These are phyloP conservation scores for Orbilia oligospora DNA, from an alignment of 2,329 filamentous ascomycete genomes.

Conservation along the genomic window DNA sequence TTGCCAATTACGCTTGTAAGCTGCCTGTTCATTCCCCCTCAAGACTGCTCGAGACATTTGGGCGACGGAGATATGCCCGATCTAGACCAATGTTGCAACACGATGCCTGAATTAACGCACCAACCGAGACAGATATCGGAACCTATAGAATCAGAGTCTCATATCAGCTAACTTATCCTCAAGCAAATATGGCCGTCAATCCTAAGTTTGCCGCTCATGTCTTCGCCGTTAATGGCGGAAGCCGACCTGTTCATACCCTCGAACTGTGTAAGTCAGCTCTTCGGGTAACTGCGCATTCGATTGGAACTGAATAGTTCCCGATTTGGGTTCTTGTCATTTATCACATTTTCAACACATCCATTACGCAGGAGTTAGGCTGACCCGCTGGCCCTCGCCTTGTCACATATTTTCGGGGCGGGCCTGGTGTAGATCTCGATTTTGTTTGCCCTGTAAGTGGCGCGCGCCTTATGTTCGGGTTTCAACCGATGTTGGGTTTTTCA, in stretches of 20 bases:
- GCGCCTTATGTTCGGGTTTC: background rate
- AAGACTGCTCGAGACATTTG: conserved; percentile 5
- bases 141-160: conserved; percentile 22
- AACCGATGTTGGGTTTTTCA: background rate
- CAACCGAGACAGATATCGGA: conserved; percentile 25
- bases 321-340: conserved; percentile 47
- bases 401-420: conserved; percentile 50
- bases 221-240: conserved; percentile 66
- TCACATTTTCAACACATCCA: conserved; percentile 60
- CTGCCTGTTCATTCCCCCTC: conserved; percentile 4
- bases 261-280: conserved; percentile 69
- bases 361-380: conserved; percentile 39
- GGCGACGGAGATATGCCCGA: conserved; percentile 45
- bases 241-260: conserved; percentile 68
- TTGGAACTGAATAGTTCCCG: conserved; percentile 13
- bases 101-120: conserved; percentile 43
- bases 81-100: conserved; percentile 33
- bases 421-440: conserved; percentile 59
- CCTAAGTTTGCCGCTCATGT: conserved; percentile 66
- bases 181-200: conserved; percentile 62
- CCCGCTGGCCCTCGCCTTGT: conserved; percentile 41
- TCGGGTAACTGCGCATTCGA: conserved; percentile 1
- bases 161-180: conserved; percentile 8
- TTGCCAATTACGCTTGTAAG: conserved; percentile 17
- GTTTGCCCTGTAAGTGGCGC: conserved; percentile 55